Percentiles rank a stretch among this genome's conserved stretches.
Evolutionary conservation across 2,329 filamentous ascomycete genomes (phyloP).

Genomic region (Aspergillus sojae): DNA sequence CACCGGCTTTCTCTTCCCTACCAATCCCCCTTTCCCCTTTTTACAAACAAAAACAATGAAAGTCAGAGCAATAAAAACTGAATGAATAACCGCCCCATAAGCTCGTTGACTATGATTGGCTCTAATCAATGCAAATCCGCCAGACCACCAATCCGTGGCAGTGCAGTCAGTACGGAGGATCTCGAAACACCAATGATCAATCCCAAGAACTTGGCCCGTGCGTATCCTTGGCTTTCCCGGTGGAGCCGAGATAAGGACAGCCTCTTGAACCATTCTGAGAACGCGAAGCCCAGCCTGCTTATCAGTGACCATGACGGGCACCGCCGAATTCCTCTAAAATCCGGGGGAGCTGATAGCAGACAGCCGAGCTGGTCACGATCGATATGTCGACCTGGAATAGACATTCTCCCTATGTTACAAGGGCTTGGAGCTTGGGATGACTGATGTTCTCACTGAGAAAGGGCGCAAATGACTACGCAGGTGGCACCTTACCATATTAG

Average conservation of each 20-base stretch:
- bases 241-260: constrained; percentile 7
- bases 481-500: background rate
- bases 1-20: background rate
- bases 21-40: background rate
- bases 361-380: constrained; percentile 1
- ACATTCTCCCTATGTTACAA: background rate
- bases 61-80: background rate
- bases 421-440: background rate
- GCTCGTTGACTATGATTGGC: background rate
- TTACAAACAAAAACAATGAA: background rate
- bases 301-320: constrained; percentile 9
- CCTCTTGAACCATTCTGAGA: background rate
- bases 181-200: too few relatives aligned
- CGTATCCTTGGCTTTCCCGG: background rate
- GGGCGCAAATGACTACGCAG: background rate
- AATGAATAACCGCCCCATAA: background rate
- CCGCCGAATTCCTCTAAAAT: constrained; percentile 6
- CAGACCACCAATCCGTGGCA: background rate
- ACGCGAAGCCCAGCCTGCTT: constrained; percentile 2
- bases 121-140: background rate
- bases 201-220: background rate
- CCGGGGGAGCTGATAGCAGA: constrained; percentile 10
- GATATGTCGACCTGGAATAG: background rate
- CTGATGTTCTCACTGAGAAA: background rate
- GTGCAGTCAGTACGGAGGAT: background rate